Evolutionary conservation across 768 basidiomycete species (phyloP), one percentile per base, ranked within the genome.

Genomic region (Lactifluus volemus): DNA sequence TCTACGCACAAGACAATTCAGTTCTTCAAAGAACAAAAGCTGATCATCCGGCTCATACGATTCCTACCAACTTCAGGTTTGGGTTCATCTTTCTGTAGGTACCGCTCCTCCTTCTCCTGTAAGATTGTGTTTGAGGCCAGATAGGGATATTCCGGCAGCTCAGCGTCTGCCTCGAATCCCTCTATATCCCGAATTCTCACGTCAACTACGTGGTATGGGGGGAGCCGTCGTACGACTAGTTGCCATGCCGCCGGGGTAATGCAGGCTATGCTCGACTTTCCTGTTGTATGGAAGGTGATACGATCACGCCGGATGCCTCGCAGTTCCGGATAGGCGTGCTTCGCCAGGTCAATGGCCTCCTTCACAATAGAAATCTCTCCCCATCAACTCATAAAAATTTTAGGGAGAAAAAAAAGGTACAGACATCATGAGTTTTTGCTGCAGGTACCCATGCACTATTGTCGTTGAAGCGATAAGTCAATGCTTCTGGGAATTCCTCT

Each of bases 171-270:
- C 1, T 58, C 61, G 17, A 41, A 45, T 38, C 30, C 52, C 6
- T 58, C 61, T 38, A 38, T 17, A 29, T 62, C 61, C 25, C 61
- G 56, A 25, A 63, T 63, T 49, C 56, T 41, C 45, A 63, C 57
- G 41, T 63, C 61, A 17, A 63, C 61, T 14, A 63, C 61, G 52
- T 63, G 61, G 29, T 63, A 63, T 12, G 55, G 61, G 12, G 61
- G 61, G 0, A 63, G 52, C n/a, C 61, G 51, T 25, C 61, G 61
- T 17, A 63, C 61, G 8, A 63, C 61, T 11, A 63, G 61, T 63
- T 63, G 56, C 61, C 61, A 63, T 53, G 61, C 61, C 41, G 61
- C 61, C 14, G 61, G 61, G 5, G 61, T 63, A 52, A 63, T 63
- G 45, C 61, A 63, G 10, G 61, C 61, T 21, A 63, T 63, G 45